These are phyloP conservation scores for Globisporangium acanthophoron DNA, from an alignment of 352 stramenopile species.

Conservation along the genomic window DNA sequence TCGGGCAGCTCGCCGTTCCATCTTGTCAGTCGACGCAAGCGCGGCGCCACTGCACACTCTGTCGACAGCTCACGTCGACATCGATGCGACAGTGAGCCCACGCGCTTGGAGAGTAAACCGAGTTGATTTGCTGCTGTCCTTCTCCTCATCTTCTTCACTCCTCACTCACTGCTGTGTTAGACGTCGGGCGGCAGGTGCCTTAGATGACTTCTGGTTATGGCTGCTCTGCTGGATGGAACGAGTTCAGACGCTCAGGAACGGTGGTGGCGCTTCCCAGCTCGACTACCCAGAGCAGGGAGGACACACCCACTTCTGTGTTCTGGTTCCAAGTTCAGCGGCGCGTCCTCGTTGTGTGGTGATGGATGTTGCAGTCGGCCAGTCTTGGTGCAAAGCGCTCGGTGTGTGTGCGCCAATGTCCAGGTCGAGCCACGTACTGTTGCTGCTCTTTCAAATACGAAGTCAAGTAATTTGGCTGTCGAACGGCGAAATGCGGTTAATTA, in stretches of 20 bases:
- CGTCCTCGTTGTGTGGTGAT: not conserved
- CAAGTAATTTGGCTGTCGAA: not conserved
- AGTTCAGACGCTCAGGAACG: not conserved
- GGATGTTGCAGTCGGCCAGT: too few relatives aligned
- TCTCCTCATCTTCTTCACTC: too few relatives aligned
- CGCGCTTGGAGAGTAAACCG: not conserved
- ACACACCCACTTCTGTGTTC: constrained; percentile 7
- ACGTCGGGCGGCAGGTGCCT: too few relatives aligned
- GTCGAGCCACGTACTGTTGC: too few relatives aligned
- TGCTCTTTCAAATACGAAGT: too few relatives aligned
- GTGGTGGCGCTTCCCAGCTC: not conserved
- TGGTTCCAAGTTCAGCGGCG: constrained; percentile 7
- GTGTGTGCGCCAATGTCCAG: not conserved
- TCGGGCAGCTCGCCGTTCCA: not conserved
- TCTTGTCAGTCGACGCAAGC: not conserved
- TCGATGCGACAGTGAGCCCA: not conserved
- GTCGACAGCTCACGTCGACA: not conserved
- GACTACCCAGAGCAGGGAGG: not conserved
- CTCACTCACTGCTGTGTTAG: too few relatives aligned
- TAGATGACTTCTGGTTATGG: not conserved
- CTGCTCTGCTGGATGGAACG: not conserved
- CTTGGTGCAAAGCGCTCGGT: not conserved
- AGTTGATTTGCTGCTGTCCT: not conserved
- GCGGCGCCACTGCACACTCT: too few relatives aligned
- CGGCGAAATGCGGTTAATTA: not conserved